Evolutionary conservation across 495 filamentous ascomycete species (phyloP).

Genomic region (Penicillium odoratum): DNA sequence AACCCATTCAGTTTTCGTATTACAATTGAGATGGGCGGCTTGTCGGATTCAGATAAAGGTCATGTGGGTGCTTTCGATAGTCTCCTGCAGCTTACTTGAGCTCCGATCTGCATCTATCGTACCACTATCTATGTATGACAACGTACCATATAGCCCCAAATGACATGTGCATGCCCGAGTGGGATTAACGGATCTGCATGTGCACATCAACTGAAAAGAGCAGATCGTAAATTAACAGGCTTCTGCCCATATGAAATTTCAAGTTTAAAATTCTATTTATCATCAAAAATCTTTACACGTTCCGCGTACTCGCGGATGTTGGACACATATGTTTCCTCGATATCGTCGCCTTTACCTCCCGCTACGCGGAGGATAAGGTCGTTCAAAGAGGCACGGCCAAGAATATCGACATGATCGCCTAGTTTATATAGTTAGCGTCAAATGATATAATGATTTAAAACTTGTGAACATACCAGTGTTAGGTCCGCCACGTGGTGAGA

Average conservation of each 20-base stretch:
- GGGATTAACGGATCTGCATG: too few species aligned
- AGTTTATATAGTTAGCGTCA: neutral
- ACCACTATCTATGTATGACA: too few species aligned
- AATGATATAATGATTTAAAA: neutral
- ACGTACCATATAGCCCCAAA: too few species aligned
- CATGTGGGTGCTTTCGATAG: too few species aligned
- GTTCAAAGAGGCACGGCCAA: constrained; percentile 84
- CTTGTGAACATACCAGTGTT: constrained; percentile 67
- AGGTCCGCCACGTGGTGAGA: constrained; percentile 86
- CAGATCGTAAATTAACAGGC: neutral
- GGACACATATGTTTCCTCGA: constrained; percentile 74
- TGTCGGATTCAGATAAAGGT: neutral
- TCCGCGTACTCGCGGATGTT: constrained; percentile 79
- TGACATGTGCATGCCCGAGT: too few species aligned
- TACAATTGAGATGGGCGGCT: too few species aligned
- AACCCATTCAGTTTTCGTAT: too few species aligned
- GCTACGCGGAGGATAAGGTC: constrained; percentile 87
- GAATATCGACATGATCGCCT: constrained; percentile 95
- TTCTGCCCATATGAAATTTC: constrained; percentile 1
- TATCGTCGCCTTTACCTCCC: constrained; percentile 79
- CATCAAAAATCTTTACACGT: constrained; percentile 73
- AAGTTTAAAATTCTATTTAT: constrained; percentile 35
- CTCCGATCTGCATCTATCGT: neutral
- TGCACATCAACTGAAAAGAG: neutral
- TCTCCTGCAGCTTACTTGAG: neutral